Base-by-base conservation (phyloP, 306 rosid genomes). In the Astragalus glycyphyllos region DNA sequence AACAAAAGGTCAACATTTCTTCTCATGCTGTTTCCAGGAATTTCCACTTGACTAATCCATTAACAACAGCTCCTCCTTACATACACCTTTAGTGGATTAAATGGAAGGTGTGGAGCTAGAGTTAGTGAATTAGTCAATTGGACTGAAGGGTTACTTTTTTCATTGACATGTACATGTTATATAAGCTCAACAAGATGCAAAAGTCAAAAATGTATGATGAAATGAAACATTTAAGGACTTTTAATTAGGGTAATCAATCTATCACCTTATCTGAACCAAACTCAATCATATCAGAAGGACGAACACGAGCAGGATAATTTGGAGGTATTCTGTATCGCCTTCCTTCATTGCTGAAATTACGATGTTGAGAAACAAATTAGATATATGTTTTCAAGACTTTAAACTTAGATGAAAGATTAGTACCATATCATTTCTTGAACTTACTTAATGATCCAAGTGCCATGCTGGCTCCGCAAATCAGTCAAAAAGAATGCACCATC, bases 381-480 rank as follows among this genome's bases (percentile, higher is more conserved):
- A 58, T 46, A 11, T 9, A 11, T 35, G 55, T 16, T 56, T 42
- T 20, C 40, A 40, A 57, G 50, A 55, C 26, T 12, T 26, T 4
- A 37, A 56, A 48, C 23, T n/a, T 8, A 2, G 37, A 7, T 15
- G 8, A 38, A 40, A 42, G 38, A 13, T 48, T 20, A 51, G 16
- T 16, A 11, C 9, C 23, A 38, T 15, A 20, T 3, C 42, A 23
- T 61, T 73, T 58, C 15, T 74, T 58, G 42, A 35, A 84, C 98
- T 87, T 82, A 91, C 99, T 94, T 83, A 0, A 85, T 54, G 64
- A 94, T 77, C 97, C 99, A 94, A 61, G 97, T 89, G 54, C 99
- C 97, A 74, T 84, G 58, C 63, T 84, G 68, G 45, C 96, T 91
- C 23, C 74, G 11, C 78, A 95, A 72, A 89, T 95, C 99, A 59